Percentiles rank a stretch among this genome's conserved stretches.
These are phyloP conservation scores for Detonula confervacea DNA, from an alignment of 352 stramenopile species.

Conservation along the genomic window DNA sequence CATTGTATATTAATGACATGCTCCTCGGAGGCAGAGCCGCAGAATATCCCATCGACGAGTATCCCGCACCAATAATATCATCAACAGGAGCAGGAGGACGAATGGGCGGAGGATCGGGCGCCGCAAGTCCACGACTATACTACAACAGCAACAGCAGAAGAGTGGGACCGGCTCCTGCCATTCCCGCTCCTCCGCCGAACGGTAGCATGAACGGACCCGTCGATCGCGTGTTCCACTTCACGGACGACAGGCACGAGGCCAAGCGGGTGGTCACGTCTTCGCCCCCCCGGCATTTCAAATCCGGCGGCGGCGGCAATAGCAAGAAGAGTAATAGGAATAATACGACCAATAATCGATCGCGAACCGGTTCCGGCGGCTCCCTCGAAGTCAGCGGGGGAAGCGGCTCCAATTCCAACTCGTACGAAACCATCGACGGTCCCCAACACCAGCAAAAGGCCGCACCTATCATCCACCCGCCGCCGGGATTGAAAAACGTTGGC, in stretches of 20 bases:
- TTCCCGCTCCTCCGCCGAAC: background rate
- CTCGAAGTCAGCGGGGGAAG: constrained; percentile 5
- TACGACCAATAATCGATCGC: constrained; percentile 1
- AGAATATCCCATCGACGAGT: too few relatives aligned
- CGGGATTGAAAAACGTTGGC: constrained; percentile 80
- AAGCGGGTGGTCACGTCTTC: too few relatives aligned
- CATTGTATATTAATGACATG: too few relatives aligned
- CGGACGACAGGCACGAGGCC: constrained; percentile 15
- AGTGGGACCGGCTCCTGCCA: background rate
- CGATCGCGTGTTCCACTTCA: constrained; percentile 47
- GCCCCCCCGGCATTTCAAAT: too few relatives aligned
- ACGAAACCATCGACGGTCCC: constrained; percentile 32
- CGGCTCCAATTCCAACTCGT: too few relatives aligned
- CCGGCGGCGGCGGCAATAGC: background rate
- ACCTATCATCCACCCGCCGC: constrained; percentile 55
- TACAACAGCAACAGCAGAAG: background rate
- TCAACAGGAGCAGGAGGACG: background rate
- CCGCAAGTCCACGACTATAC: background rate
- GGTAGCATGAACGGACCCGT: constrained; percentile 35
- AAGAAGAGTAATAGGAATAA: background rate
- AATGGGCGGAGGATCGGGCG: constrained; percentile 4
- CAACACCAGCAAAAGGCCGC: background rate
- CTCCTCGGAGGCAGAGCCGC: background rate
- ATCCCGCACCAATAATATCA: too few relatives aligned
- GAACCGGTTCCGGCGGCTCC: constrained; percentile 1